Percentiles rank a stretch among this genome's conserved stretches.
These are phyloP conservation scores for Saccharomycopsis hybrid DNA, from an alignment of 1,139 yeast species.

Conservation along the genomic window DNA sequence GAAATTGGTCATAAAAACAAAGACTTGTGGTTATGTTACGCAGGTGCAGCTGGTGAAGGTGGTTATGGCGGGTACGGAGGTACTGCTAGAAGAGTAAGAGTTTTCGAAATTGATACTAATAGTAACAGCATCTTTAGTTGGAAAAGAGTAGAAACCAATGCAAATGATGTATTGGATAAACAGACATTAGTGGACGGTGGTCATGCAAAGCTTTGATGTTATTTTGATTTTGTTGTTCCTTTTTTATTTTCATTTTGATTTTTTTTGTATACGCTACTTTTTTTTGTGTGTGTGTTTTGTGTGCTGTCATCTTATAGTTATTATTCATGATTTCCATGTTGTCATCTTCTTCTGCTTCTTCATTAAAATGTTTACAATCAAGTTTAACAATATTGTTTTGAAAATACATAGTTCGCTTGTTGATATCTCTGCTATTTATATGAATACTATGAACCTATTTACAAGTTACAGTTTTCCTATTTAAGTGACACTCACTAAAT, in stretches of 20 bases:
- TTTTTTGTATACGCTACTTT: too few species aligned
- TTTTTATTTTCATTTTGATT: background rate
- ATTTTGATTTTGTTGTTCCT: background rate
- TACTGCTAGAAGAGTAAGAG: conserved; percentile 65
- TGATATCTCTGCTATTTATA: too few species aligned
- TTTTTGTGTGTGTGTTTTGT: background rate
- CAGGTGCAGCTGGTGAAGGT: conserved; percentile 91
- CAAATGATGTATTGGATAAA: conserved; percentile 45
- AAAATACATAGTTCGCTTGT: too few species aligned
- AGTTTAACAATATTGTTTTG: too few species aligned
- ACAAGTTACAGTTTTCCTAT: too few species aligned
- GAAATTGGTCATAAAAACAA: conserved; percentile 26
- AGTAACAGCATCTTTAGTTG: conserved; percentile 55
- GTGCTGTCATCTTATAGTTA: background rate
- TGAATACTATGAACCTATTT: too few species aligned
- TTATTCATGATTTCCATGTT: too few species aligned
- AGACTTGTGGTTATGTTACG: conserved; percentile 78
- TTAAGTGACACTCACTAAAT: conserved; percentile 3
- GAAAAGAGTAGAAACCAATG: conserved; percentile 60
- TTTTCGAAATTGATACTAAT: conserved; percentile 57
- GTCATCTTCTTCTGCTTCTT: too few species aligned
- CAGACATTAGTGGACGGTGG: conserved; percentile 53
- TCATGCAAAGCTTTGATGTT: conserved; percentile 22
- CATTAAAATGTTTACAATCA: too few species aligned
- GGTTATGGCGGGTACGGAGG: conserved; percentile 93